These are phyloP conservation scores for Echinosophora koreensis DNA, from an alignment of 306 rosid genomes.

Conservation along the genomic window DNA sequence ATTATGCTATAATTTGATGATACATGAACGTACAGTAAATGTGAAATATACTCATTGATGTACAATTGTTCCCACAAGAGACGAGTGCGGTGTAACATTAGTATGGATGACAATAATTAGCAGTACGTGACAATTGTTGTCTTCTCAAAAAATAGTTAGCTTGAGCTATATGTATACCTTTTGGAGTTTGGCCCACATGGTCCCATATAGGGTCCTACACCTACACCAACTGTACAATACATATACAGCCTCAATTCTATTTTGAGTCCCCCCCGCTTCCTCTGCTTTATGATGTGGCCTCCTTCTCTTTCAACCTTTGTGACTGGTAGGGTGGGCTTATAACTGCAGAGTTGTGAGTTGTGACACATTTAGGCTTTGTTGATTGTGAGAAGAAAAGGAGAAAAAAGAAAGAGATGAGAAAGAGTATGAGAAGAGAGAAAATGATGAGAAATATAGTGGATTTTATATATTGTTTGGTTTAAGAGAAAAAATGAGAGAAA, in stretches of 20 bases:
- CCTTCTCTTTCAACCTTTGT: not conserved
- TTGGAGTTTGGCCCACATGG: slow-evolving; percentile 45
- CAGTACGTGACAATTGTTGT: slow-evolving; percentile 41
- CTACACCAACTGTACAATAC: not conserved
- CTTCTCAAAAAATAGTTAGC: slow-evolving; percentile 43
- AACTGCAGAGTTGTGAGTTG: not conserved
- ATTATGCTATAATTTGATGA: no score
- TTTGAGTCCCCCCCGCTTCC: not conserved
- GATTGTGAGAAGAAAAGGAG: no score
- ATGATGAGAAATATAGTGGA: no score
- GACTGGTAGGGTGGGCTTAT: slow-evolving; percentile 1
- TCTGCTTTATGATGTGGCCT: slow-evolving; percentile 9
- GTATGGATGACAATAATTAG: slow-evolving; percentile 43
- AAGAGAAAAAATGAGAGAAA: no score
- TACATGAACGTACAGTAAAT: no score
- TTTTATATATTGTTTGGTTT: no score
- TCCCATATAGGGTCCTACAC: not conserved
- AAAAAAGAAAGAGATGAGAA: no score
- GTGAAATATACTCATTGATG: not conserved
- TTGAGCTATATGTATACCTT: not conserved
- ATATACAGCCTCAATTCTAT: not conserved
- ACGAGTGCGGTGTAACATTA: not conserved
- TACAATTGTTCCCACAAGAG: not conserved
- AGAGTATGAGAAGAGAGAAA: no score
- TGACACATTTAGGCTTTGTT: no score